A percentile compares a stretch with the other conserved stretches of the same genome.
Conservation (phyloP, 2,329 filamentous ascomycete species). For the Tolypocladium paradoxum region DNA sequence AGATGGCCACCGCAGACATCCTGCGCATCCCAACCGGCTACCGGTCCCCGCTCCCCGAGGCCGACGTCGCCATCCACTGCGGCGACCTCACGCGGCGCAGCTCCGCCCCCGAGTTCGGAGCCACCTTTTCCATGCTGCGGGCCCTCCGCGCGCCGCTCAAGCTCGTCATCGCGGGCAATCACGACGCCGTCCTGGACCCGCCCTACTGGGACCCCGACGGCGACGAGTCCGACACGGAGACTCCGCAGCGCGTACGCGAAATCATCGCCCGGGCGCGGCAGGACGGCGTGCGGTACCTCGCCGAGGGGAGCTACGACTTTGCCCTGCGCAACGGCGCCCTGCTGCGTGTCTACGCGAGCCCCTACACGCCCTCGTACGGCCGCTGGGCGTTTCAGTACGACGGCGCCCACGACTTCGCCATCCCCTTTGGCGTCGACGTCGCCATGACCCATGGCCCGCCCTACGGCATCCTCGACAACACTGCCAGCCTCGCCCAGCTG, state of each 20-base stretch:
- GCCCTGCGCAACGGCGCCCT: constrained; percentile 35
- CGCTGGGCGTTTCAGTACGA: constrained; percentile 41
- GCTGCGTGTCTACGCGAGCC: constrained; percentile 41
- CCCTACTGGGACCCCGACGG: constrained; percentile 8
- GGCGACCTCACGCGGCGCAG: constrained; percentile 38
- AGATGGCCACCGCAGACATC: constrained; percentile 10
- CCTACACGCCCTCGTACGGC: constrained; percentile 35
- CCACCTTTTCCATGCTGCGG: constrained; percentile 30
- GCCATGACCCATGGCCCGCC: constrained; percentile 47
- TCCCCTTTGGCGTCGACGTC: constrained; percentile 28
- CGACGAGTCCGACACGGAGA: constrained; percentile 14
- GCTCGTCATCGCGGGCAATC: constrained; percentile 44
- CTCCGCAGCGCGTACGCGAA: constrained; percentile 9
- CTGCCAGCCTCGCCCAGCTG: constrained; percentile 6
- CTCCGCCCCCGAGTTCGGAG: constrained; percentile 26
- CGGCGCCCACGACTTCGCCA: constrained; percentile 25
- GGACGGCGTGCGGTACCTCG: constrained; percentile 33
- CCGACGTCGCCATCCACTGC: constrained; percentile 41
- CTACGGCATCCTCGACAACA: constrained; percentile 39
- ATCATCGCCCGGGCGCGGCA: constrained; percentile 27
- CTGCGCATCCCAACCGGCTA: constrained; percentile 14
- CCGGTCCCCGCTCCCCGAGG: constrained; percentile 18
- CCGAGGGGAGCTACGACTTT: constrained; percentile 38
- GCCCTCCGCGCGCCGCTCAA: constrained; percentile 37
- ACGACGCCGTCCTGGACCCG: constrained; percentile 35